These are phyloP conservation scores for Verbena officinalis DNA, from an alignment of 257 asterid genomes.

Conservation along the genomic window DNA sequence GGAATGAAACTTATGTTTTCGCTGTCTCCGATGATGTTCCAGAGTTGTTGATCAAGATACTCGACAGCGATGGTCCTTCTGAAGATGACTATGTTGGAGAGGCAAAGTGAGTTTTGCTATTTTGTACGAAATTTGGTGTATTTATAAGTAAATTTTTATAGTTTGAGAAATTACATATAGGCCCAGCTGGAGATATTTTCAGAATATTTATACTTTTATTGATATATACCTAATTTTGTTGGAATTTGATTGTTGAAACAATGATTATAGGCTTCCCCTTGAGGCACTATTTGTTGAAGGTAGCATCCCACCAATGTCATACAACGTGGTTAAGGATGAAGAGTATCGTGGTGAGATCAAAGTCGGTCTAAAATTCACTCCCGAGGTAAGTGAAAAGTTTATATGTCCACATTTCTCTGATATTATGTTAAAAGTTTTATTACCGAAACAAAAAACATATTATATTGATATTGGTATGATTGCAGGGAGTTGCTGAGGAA, in stretches of 20 bases:
- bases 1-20: slow-evolving; percentile 60
- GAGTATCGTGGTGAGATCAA: slow-evolving; percentile 55
- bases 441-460: too few relatives aligned
- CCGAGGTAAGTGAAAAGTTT: slow-evolving; percentile 43
- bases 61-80: slow-evolving; percentile 54
- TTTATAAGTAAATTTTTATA: too few relatives aligned
- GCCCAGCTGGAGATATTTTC: too few relatives aligned
- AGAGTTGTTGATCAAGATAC: slow-evolving; percentile 46
- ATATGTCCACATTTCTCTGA: not conserved
- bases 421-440: too few relatives aligned
- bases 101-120: slow-evolving; percentile 35
- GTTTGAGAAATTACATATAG: too few relatives aligned
- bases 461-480: slow-evolving; percentile 11
- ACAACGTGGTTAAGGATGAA: slow-evolving; percentile 57
- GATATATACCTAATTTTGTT: too few relatives aligned
- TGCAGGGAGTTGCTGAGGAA: slow-evolving; percentile 32
- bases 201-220: too few relatives aligned
- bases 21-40: slow-evolving; percentile 42
- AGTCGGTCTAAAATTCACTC: slow-evolving; percentile 51
- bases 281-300: slow-evolving; percentile 47
- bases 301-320: slow-evolving; percentile 40
- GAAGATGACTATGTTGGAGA: slow-evolving; percentile 59
- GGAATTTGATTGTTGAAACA: not conserved
- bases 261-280: slow-evolving; percentile 44
- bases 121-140: too few relatives aligned